phyloP scores from a whole-genome alignment of 2,329 filamentous ascomycete species.

The Fusarium zealandicum region DNA sequence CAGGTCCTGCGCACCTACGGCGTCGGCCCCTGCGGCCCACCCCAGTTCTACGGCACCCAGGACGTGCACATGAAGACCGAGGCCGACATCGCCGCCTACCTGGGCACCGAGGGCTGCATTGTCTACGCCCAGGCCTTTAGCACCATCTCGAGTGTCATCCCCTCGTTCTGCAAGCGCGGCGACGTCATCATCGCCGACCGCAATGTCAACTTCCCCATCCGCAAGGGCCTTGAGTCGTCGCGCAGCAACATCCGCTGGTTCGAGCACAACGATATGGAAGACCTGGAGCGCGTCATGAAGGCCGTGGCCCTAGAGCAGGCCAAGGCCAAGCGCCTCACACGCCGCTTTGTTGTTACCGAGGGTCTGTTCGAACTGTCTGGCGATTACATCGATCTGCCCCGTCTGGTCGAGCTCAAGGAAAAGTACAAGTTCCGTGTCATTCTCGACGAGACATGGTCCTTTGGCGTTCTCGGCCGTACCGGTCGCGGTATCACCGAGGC shows the following conservation, averaged over 20 bases:
- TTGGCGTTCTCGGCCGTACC: constrained; percentile 89
- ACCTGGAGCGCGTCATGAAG: constrained; percentile 84
- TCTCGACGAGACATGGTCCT: constrained; percentile 97
- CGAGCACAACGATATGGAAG: constrained; percentile 94
- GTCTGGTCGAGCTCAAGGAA: constrained; percentile 90
- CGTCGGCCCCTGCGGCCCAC: constrained; percentile 94
- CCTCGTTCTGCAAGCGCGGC: constrained; percentile 94
- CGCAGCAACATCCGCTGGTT: constrained; percentile 93
- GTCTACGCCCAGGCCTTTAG: constrained; percentile 97
- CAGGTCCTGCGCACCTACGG: constrained; percentile 93
- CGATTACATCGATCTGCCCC: constrained; percentile 84
- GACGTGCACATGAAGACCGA: constrained; percentile 98
- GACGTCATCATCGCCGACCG: constrained; percentile 97
- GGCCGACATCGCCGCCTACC: constrained; percentile 86
- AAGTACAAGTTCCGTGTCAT: constrained; percentile 98
- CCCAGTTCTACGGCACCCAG: constrained; percentile 97
- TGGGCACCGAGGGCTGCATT: constrained; percentile 89
- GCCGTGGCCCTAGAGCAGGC: constrained; percentile 88
- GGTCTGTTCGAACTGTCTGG: constrained; percentile 91
- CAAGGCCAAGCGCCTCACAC: constrained; percentile 82
- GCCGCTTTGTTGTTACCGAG: constrained; percentile 95
- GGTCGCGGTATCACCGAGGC: constrained; percentile 94
- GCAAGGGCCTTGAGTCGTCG: constrained; percentile 92
- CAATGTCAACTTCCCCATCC: constrained; percentile 90
- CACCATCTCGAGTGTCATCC: constrained; percentile 96